phyloP scores from a whole-genome alignment of 2,329 filamentous ascomycete genomes.

The Cyphellophora attinorum region DNA sequence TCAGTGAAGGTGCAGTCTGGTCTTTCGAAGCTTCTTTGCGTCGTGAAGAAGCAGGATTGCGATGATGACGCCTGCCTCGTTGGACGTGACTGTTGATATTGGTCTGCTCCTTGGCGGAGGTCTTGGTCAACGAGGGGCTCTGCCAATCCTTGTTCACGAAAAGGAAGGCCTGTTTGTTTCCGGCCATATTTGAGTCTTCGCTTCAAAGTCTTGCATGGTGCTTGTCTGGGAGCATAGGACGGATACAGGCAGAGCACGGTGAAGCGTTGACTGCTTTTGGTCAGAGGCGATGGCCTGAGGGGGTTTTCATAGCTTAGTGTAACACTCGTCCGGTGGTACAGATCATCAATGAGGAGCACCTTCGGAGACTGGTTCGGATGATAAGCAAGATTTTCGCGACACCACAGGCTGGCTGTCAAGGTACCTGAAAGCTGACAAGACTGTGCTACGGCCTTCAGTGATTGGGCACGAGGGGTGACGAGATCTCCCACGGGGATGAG shows the following conservation, averaged over 20 bases:
- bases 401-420: too few species aligned
- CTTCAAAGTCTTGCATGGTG: background rate
- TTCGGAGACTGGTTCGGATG: too few species aligned
- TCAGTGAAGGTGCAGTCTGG: background rate
- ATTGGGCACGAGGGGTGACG: too few species aligned
- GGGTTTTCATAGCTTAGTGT: background rate
- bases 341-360: background rate
- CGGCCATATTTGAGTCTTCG: background rate
- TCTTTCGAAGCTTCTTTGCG: constrained; percentile 1
- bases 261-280: background rate
- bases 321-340: background rate
- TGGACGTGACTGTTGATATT: constrained; percentile 10
- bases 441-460: too few species aligned
- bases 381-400: too few species aligned
- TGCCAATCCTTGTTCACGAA: constrained; percentile 10
- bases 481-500: too few species aligned
- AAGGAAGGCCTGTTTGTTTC: constrained; percentile 2
- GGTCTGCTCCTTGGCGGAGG: constrained; percentile 7
- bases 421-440: too few species aligned
- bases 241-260: too few species aligned
- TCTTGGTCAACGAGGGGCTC: constrained; percentile 6
- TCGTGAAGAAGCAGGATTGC: background rate
- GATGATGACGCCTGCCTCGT: constrained; percentile 1
- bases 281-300: background rate
- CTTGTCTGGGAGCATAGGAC: background rate